Base-by-base conservation (phyloP, 768 basidiomycete species). In the Leucogyrophana mollusca region DNA sequence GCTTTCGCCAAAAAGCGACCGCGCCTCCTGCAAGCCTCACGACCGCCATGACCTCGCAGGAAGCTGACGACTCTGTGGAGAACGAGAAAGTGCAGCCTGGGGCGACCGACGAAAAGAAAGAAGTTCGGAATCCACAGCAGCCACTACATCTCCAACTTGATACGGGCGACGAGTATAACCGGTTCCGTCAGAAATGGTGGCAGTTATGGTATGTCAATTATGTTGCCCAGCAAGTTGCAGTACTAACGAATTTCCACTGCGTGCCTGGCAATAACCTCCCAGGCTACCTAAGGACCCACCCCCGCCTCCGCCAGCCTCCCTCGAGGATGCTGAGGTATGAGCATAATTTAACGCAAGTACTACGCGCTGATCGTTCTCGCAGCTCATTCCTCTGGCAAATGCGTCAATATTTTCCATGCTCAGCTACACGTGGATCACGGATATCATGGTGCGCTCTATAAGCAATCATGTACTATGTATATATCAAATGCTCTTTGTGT, bases 341-440 rank as follows among this genome's bases (percentile, higher is more conserved):
- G 8, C 11, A 22, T 10, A 23, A 11, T 34, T 24, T 20, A 33
- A 38, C 17, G n/a, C n/a, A n/a, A n/a, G n/a, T n/a, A n/a, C n/a
- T n/a, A n/a, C n/a, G n/a, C n/a, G n/a, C n/a, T 30, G 11, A 9
- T 25, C 17, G 3, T 20, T 13, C 36, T 9, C 46, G 3, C 55
- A 79, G 67, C 57, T 78, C 34, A 83, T 80, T 25, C 87, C 89
- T 0, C 60, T 86, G 13, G 77, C 73, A 0, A 64, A 66, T 13
- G 83, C 83, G 4, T 84, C 77, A 23, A 57, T 82, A 17, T 57
- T 87, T 37, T 79, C 81, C 13, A 64, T 77, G 24, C 64, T 89
- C 33, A 82, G 83, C 0, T 89, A 80, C 57, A 58, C 72, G 30
- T 89, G 85, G 82, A 78, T 89, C 25, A 76, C 74, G 2, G 78